Evolutionary conservation across 192 early-diverging fungal species (phyloP), one percentile per base, ranked within the genome.

Genomic region (Thoreauomyces humboldtii): DNA sequence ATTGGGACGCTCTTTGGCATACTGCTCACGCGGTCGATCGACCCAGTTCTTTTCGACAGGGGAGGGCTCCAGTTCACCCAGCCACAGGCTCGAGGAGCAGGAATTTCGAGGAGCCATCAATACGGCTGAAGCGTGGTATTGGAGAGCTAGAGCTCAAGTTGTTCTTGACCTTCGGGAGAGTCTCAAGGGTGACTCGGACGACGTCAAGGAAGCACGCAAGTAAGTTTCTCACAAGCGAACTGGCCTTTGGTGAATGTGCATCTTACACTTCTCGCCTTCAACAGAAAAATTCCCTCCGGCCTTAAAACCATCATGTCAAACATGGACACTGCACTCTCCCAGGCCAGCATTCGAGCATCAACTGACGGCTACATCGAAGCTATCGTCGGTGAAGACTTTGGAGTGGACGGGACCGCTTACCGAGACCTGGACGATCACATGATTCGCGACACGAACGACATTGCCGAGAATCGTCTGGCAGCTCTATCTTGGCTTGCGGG

Each of bases 41-140:
- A 24, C 25, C 9, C 43, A 67, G 67, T 70, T 70, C 38, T 74
- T 74, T 60, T 29, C n/a, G n/a, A 48, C 34, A 21, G 68, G 72
- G 12, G 63, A 65, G 50, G 72, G 72, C 21, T 37, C 47, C 42
- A 63, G 69, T 35, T n/a, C n/a, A n/a, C 68, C 72, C 47, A 59
- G 71, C 11, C 76, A 76, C 61, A 38, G 54, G 2, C 57, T 70
- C 1, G 46, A 61, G n/a, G 19, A 34, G n/a, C 43, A 52, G 7
- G 70, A 70, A 7, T 32, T 75, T 4, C 58, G 48, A 17, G 65
- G 63, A 19, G 69, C 61, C 1, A 58, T 87, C 6, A 71, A 77
- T 55, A 53, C 42, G 2, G 67, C 83, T 7, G 86, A 87, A 67
- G 86, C 83, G 14, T 87, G 86, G 86, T 70, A 77, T 43, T 87